Conservation (phyloP, 1,284 basidiomycete species). For the Vanrija pseudolonga region DNA sequence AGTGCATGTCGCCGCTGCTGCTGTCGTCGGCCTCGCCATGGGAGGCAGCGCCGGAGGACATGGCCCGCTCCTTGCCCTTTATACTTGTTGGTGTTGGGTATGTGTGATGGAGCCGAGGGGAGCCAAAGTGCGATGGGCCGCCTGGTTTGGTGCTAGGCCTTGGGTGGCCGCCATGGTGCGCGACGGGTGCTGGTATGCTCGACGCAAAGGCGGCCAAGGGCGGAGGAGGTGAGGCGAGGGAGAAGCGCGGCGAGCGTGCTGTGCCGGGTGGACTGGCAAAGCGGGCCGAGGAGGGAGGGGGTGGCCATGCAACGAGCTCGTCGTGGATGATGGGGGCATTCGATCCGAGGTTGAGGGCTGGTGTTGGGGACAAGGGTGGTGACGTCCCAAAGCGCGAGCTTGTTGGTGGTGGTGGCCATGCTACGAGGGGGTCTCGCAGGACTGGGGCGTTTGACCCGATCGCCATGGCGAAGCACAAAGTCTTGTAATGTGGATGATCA, state of each 20-base stretch:
- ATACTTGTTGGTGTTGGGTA: not conserved
- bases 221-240: not conserved
- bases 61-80: slow-evolving; percentile 16
- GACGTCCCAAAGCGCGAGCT: slow-evolving; percentile 18
- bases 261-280: slow-evolving; percentile 21
- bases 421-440: slow-evolving; percentile 39
- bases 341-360: slow-evolving; percentile 18
- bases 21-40: not conserved
- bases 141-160: too few species aligned
- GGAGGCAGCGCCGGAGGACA: too few species aligned
- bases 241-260: slow-evolving; percentile 9
- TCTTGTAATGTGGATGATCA: not conserved
- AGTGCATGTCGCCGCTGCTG: not conserved
- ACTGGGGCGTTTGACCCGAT: slow-evolving; percentile 40
- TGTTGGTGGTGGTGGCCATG: slow-evolving; percentile 37
- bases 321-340: slow-evolving; percentile 40
- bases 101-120: too few species aligned
- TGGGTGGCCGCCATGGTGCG: too few species aligned
- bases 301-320: slow-evolving; percentile 41
- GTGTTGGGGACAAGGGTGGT: slow-evolving; percentile 20
- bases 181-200: too few species aligned
- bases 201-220: too few species aligned
- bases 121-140: too few species aligned
- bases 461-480: slow-evolving; percentile 1
- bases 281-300: slow-evolving; percentile 23